Evolutionary conservation across 371 early-diverging fungal species (phyloP).

Genomic region (Apophysomyces sp.): DNA sequence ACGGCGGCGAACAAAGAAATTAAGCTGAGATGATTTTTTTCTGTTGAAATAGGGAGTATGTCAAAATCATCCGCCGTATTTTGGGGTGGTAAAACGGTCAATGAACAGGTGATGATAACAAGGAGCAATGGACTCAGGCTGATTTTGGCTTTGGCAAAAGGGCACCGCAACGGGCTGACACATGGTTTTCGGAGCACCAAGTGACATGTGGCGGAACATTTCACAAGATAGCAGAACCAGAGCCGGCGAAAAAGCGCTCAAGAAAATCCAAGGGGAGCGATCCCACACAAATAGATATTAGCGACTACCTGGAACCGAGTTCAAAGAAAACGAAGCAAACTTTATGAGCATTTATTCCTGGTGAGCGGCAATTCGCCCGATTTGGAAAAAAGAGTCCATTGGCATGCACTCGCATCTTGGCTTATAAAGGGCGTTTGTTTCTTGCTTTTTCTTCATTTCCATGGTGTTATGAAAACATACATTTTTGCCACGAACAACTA

Average conservation of each 20-base stretch:
- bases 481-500: background rate
- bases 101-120: slow-evolving; percentile 55
- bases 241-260: slow-evolving; percentile 1
- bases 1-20: background rate
- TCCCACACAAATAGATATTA: background rate
- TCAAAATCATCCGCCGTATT: slow-evolving; percentile 56
- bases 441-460: background rate
- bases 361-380: background rate
- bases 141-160: slow-evolving; percentile 21
- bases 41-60: slow-evolving; percentile 48
- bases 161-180: slow-evolving; percentile 65
- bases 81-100: slow-evolving; percentile 57
- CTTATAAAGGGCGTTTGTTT: background rate
- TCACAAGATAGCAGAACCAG: slow-evolving; percentile 57
- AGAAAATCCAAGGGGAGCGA: background rate
- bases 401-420: background rate
- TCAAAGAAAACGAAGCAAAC: background rate
- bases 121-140: background rate
- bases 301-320: background rate
- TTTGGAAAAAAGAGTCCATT: background rate
- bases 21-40: too few relatives aligned
- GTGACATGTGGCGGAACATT: slow-evolving; percentile 60
- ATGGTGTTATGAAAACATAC: background rate
- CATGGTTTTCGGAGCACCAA: slow-evolving; percentile 63
- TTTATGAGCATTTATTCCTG: background rate